These are phyloP conservation scores for Cladophialophora carrionii DNA, from an alignment of 2,329 filamentous ascomycete genomes.

Conservation along the genomic window DNA sequence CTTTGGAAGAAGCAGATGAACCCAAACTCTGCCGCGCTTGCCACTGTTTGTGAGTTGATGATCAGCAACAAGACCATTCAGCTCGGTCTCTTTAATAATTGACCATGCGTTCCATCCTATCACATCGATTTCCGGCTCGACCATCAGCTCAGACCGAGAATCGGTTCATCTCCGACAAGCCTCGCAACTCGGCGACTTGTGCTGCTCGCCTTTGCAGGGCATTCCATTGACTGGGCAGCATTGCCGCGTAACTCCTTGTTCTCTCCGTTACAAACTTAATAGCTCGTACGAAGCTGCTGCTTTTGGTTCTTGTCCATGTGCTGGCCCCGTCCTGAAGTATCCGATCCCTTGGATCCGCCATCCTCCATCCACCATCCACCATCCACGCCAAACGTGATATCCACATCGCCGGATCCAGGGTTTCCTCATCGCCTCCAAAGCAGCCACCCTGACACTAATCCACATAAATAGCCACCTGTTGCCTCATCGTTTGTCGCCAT, in stretches of 20 bases:
- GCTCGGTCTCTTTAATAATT: background rate
- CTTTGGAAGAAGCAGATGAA: background rate
- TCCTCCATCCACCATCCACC: conserved; percentile 1
- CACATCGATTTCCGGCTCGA: background rate
- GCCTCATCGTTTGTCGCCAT: conserved; percentile 13
- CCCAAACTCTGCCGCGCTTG: background rate
- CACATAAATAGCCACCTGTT: conserved; percentile 8
- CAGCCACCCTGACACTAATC: conserved; percentile 18
- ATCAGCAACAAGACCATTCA: background rate
- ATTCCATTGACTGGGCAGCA: background rate
- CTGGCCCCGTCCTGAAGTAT: background rate
- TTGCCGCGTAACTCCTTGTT: background rate
- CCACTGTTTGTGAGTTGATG: background rate
- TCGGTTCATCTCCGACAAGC: background rate
- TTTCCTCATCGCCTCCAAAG: background rate
- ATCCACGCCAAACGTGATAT: background rate
- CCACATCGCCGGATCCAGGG: background rate
- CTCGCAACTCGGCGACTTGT: background rate
- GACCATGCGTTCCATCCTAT: background rate
- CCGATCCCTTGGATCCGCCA: conserved; percentile 7
- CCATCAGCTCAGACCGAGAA: background rate
- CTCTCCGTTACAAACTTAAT: background rate
- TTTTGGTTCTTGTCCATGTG: background rate
- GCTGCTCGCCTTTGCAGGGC: background rate
- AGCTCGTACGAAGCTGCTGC: background rate